Evolutionary conservation across 2,329 filamentous ascomycete species (phyloP).

Genomic region (Colletotrichum tropicicola): DNA sequence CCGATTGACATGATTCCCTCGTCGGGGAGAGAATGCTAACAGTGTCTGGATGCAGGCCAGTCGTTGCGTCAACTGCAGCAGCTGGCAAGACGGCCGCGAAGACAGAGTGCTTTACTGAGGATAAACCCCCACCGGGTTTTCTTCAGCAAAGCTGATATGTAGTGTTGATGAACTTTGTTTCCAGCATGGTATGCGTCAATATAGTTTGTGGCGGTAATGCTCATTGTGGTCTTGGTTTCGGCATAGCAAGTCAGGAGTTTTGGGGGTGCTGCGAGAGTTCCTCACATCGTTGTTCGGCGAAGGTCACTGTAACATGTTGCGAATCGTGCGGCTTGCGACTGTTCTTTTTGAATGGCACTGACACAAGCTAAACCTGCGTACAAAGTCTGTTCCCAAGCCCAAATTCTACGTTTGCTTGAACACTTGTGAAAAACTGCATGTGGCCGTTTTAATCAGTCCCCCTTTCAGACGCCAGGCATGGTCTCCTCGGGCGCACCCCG

Average conservation of each 20-base stretch:
- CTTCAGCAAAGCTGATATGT: too few relatives aligned
- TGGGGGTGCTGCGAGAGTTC: not conserved
- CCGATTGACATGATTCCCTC: not conserved
- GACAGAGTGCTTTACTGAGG: constrained; percentile 37
- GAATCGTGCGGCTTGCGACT: too few relatives aligned
- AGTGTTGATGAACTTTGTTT: too few relatives aligned
- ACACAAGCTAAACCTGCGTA: too few relatives aligned
- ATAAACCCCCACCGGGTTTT: not conserved
- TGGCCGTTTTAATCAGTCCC: not conserved
- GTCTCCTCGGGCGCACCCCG: not conserved
- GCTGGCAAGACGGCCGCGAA: constrained; percentile 61
- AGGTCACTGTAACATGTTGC: too few relatives aligned
- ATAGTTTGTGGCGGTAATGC: too few relatives aligned
- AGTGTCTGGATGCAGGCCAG: constrained; percentile 42
- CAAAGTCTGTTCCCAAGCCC: too few relatives aligned
- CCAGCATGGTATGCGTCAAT: too few relatives aligned
- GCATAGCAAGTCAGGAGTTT: not conserved
- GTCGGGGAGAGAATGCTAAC: too few relatives aligned
- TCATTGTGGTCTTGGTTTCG: too few relatives aligned
- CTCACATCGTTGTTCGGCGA: not conserved
- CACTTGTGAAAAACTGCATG: not conserved
- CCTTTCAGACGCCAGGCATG: not conserved
- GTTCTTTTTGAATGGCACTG: too few relatives aligned
- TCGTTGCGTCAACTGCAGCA: constrained; percentile 59
- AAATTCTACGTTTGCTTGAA: too few relatives aligned